Base-by-base conservation (phyloP, 106 monocot species). In the Xerophyta viscosa region DNA sequence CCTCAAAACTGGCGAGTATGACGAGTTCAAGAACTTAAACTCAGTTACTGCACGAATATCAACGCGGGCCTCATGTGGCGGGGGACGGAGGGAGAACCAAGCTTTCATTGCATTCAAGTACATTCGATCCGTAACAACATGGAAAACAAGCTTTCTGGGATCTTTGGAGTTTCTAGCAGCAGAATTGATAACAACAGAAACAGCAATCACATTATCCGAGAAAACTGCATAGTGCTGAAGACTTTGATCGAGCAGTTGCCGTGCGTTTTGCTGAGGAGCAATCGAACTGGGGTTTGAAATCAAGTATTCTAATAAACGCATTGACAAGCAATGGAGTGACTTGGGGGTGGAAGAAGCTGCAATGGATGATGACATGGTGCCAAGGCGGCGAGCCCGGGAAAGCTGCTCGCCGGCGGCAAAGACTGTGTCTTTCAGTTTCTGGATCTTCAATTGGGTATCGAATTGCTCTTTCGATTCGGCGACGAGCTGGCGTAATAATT, bases 401-500 rank as follows among this genome's bases (percentile, higher is more conserved):
- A 93, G 77, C 87, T 93, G 92, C 66, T 93, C 87, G 13, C 62
- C 53, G 42, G 77, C 83, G 25, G 92, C 79, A 69, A 93, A 88
- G 31, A 93, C 71, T 8, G 92, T 93, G 68, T 93, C 92, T 6
- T 71, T 41, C 31, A 93, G 87, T 78, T 94, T 94, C 72, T 94
- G 94, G 72, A 94, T 94, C 88, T 94, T 94, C 64, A 88, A 60
- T 73, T 94, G 84, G 23, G 84, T 94, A 71, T 94, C 94, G 75
- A 88, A 94, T n/a, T 84, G 62, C 56, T 88, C 88, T 64, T 88
- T 88, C 30, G 84, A 71, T 41, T 82, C 89, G 5, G 78, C 50
- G 21, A 85, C 62, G 48, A 85, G 70, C 37, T 73, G 68, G 26
- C 96, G 77, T 0, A 84, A 74, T 31, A 73, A 50, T 71, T 89